phyloP scores from a whole-genome alignment of 306 rosid species.

The Begonia peltatifolia region DNA sequence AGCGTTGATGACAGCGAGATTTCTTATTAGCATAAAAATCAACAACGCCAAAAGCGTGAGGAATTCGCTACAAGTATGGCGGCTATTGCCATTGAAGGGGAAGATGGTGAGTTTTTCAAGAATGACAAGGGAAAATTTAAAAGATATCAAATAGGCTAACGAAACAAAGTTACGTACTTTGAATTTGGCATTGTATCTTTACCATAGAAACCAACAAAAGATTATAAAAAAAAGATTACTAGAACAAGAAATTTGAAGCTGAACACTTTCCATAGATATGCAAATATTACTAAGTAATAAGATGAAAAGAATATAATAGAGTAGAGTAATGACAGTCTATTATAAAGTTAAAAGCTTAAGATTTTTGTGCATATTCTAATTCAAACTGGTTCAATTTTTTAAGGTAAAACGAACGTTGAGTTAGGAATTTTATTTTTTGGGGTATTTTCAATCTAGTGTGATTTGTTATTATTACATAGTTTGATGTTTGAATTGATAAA shows the following conservation, averaged over 20 bases:
- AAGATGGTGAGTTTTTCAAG: constrained; percentile 45
- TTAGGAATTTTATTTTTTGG: too few species aligned
- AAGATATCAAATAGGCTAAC: constrained; percentile 34
- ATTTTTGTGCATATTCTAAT: too few species aligned
- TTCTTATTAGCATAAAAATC: constrained; percentile 48
- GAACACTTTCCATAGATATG: constrained; percentile 29
- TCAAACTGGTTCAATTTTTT: too few species aligned
- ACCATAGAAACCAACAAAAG: constrained; percentile 40
- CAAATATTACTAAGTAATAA: too few species aligned
- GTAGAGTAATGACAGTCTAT: too few species aligned
- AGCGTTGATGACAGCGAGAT: constrained; percentile 49
- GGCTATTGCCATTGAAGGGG: constrained; percentile 13
- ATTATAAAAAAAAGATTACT: constrained; percentile 25
- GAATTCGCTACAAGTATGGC: constrained; percentile 24
- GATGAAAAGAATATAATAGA: too few species aligned
- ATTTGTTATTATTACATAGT: too few species aligned
- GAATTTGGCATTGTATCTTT: constrained; percentile 34
- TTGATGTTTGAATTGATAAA: too few species aligned
- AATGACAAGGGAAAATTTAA: constrained; percentile 32
- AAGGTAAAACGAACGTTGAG: too few species aligned
- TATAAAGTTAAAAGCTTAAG: too few species aligned
- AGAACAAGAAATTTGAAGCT: constrained; percentile 4
- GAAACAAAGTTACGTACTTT: constrained; percentile 35
- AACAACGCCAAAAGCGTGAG: constrained; percentile 41
- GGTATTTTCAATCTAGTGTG: too few species aligned